Conservation (phyloP, 257 asterid genomes). For the Solanum paucissectum region DNA sequence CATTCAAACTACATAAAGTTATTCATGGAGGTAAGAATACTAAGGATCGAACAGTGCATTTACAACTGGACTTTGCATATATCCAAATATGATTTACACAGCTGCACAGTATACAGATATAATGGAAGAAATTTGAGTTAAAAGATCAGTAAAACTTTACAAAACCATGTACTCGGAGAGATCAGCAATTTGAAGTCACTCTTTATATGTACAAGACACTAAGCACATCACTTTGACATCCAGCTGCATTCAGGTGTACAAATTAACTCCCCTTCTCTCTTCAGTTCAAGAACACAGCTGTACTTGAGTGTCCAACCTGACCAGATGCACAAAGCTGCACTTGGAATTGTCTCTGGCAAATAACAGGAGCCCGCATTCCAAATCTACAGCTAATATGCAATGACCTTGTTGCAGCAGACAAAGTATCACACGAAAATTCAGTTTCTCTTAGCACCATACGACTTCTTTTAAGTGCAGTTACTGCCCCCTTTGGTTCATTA, state of each 20-base stretch:
- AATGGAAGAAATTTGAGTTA: not conserved
- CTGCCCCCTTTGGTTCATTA: slow-evolving; percentile 31
- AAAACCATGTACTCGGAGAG: not conserved
- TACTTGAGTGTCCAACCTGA: slow-evolving; percentile 30
- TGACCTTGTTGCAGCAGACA: slow-evolving; percentile 24
- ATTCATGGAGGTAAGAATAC: not conserved
- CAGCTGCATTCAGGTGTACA: not conserved
- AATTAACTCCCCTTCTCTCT: not conserved
- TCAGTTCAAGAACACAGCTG: slow-evolving; percentile 38
- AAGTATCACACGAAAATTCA: slow-evolving; percentile 25
- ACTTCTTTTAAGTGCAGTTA: slow-evolving; percentile 16
- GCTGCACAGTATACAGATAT: not conserved
- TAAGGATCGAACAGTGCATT: not conserved
- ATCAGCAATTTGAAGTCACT: not conserved
- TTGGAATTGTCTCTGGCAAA: slow-evolving; percentile 32
- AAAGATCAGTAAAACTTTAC: not conserved
- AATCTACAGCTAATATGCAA: slow-evolving; percentile 22
- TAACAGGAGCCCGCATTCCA: slow-evolving; percentile 23
- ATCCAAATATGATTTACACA: not conserved
- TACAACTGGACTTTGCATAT: not conserved
- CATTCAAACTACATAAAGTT: not conserved
- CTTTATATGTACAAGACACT: not conserved
- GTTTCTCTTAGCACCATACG: slow-evolving; percentile 40
- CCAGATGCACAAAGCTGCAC: slow-evolving; percentile 33
- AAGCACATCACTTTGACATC: not conserved